Evolutionary conservation across 148 eudicot species (phyloP).

Genomic region (Vaccinium corymbosum): DNA sequence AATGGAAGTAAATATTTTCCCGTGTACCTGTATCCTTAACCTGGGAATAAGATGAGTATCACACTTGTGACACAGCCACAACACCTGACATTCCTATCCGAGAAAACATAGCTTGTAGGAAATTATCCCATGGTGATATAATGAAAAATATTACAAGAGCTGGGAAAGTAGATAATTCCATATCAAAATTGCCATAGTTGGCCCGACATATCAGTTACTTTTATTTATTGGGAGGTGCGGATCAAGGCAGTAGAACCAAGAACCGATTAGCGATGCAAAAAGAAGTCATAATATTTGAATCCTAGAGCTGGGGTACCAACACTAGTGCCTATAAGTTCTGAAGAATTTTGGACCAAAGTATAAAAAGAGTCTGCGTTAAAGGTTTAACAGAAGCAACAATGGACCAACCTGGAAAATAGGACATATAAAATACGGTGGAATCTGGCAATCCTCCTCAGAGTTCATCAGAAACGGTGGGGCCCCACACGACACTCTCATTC

Average conservation of each 20-base stretch:
- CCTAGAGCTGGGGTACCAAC: background rate
- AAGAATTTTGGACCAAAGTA: background rate
- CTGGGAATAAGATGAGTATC: background rate
- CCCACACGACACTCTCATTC: constrained; percentile 61
- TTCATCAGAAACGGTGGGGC: constrained; percentile 34
- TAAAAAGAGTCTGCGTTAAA: background rate
- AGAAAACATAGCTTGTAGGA: background rate
- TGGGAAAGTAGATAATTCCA: background rate
- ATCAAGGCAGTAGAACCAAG: background rate
- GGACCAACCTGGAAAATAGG: constrained; percentile 82
- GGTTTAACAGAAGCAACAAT: background rate
- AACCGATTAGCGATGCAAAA: background rate
- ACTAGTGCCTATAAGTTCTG: background rate
- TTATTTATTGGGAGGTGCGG: background rate
- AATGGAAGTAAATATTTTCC: background rate
- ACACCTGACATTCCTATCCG: background rate
- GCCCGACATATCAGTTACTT: background rate
- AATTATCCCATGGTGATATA: background rate
- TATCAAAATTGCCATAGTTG: background rate
- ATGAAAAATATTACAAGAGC: background rate
- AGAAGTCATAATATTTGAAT: background rate
- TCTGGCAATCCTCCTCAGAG: constrained; percentile 29
- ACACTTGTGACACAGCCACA: background rate
- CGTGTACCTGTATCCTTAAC: background rate
- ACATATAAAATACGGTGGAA: constrained; percentile 67